Evolutionary conservation across 2,329 filamentous ascomycete species (phyloP), one percentile per base, ranked within the genome.

Genomic region (Chaetomium strumarium): DNA sequence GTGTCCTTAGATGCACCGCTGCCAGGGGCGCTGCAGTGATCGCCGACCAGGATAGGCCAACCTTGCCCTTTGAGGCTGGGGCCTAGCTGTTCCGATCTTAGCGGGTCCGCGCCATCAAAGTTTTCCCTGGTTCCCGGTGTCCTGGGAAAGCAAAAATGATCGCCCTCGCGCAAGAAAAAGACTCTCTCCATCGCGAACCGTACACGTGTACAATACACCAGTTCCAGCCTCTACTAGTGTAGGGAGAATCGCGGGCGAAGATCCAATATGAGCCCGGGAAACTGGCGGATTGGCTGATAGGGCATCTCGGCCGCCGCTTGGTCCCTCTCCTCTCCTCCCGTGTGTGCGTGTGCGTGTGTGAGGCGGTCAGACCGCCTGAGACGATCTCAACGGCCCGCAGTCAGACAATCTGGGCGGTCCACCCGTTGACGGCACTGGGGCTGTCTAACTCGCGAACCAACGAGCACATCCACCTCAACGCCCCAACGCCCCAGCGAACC

Each of bases 11-110:
- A 8, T 8, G 16, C 5, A 8, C 34, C 37, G 16, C 36, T 34
- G 17, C 40, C 38, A 48, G 48, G 51, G 37, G 24, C 13, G 42
- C 49, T 57, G 54, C 59, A 52, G 24, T 58, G 59, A 63, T 63
- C 60, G 60, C 58, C 61, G 57, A 59, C 61, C 49, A 62, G 58
- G 61, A 59, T 60, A 42, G 36, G 30, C 36, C 44, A 46, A 40
- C 58, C 55, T 59, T 41, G 46, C 60, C 56, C 36, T 37, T 57
- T 59, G 48, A 33, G 54, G 60, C 52, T 19, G 49, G 29, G 46
- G 45, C 38, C 43, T 38, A 48, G 19, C 47, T 51, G 47, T 33
- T 62, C 58, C 56, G 60, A 62, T 62, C 52, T 49, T 58, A 58
- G 59, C 60, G 54, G 54, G 13, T 45, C 31, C 29, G 34, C 31